Conservation (phyloP, 257 asterid species). For the Mentha longifolia region DNA sequence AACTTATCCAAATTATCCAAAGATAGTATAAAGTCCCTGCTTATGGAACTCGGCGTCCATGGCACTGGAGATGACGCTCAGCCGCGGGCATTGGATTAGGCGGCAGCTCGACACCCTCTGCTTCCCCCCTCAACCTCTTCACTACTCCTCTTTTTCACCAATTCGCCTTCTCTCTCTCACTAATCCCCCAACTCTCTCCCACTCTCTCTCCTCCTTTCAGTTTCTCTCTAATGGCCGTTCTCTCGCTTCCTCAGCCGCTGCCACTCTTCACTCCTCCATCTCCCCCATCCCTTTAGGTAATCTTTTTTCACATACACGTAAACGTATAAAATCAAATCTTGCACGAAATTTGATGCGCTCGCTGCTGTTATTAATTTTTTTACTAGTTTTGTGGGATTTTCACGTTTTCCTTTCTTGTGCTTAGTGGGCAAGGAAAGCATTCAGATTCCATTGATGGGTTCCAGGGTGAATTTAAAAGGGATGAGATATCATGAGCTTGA, state of each 20-base stretch:
- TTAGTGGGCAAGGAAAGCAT: conserved; percentile 41
- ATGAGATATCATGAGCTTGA: conserved; percentile 80
- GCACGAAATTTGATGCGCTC: neutral
- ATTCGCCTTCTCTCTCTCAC: neutral
- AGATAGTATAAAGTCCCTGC: no score
- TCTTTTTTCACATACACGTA: neutral
- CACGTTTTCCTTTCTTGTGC: conserved; percentile 8
- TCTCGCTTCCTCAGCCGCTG: conserved; percentile 41
- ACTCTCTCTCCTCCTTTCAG: conserved; percentile 13
- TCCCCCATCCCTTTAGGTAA: conserved; percentile 35
- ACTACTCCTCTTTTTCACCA: conserved; percentile 17
- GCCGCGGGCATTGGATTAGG: conserved; percentile 50
- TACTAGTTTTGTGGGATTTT: neutral
- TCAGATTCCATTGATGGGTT: conserved; percentile 41
- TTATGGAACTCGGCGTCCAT: neutral
- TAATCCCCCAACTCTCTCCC: conserved; percentile 28
- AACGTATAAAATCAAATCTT: no score
- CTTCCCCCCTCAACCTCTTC: conserved; percentile 21
- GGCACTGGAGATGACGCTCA: conserved; percentile 43
- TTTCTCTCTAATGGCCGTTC: conserved; percentile 28
- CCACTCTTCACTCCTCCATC: conserved; percentile 32
- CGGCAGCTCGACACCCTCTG: conserved; percentile 34
- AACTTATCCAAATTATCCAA: no score
- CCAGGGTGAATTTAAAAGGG: conserved; percentile 81
- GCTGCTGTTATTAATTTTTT: neutral